Base-by-base conservation (phyloP, 1,284 basidiomycete genomes). In the Coriolopsis trogii region DNA sequence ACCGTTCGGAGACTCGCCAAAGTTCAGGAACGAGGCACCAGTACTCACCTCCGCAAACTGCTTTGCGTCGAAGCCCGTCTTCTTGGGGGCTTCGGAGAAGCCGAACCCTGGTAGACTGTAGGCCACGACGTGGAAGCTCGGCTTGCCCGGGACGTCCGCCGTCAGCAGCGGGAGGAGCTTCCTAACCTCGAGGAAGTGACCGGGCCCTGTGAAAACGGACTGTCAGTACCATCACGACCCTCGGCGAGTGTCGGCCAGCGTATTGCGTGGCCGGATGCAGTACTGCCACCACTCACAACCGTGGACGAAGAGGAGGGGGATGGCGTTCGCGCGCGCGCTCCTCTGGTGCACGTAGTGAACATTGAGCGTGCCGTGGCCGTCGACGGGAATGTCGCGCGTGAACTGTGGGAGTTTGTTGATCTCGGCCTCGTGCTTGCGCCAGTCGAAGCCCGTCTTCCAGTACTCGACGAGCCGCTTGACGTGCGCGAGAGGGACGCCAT, bases 231-330 rank as follows among this genome's bases (percentile, higher is more conserved):
- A n/a, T n/a, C n/a, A n/a, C n/a, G n/a, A n/a, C n/a, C n/a, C n/a
- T n/a, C n/a, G n/a, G n/a, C n/a, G n/a, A n/a, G n/a, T n/a, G n/a
- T n/a, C n/a, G n/a, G n/a, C n/a, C 23, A 44, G 12, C 13, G 26
- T 9, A 28, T 26, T 18, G 24, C 8, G 18, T 18, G 4, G 33
- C 15, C 7, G 13, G 21, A 26, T 21, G 21, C 16, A 4, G 21
- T 4, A 39, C 10, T 7, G 10, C 10, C 7, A 23, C 8, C 4
- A 16, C 75, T 55, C 53, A 79, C 79, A 82, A 15, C 79, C 79
- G 60, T 82, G 80, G 10, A 79, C 72, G 53, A 81, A 81, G 9
- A 81, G 59, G 23, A 82, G 59, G 3, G 80, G 80, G 26, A 82
- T 74, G 0, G 80, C 79, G 21, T 65, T 63, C 42, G 63, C 60